Percentiles rank a stretch among this genome's conserved stretches.
These are phyloP conservation scores for Boletus rubescentipes DNA, from an alignment of 768 basidiomycete genomes.

Conservation along the genomic window DNA sequence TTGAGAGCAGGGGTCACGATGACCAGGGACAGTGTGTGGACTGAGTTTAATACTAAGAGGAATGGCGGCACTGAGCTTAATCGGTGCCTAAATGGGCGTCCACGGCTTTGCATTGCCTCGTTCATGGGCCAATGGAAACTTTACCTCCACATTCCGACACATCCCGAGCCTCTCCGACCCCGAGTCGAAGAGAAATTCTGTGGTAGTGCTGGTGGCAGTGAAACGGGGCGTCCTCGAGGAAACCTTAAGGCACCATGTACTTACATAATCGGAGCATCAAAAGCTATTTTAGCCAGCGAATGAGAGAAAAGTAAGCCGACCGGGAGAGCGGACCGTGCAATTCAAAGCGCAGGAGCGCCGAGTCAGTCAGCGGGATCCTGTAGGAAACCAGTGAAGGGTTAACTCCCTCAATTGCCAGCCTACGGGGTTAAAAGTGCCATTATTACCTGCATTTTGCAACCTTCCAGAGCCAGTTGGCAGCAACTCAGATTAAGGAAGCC, in stretches of 20 bases:
- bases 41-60: conserved; percentile 18
- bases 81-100: conserved; percentile 4
- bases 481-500: neutral
- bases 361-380: neutral
- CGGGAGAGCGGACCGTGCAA: neutral
- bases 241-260: conserved; percentile 8
- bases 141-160: conserved; percentile 16
- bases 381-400: neutral
- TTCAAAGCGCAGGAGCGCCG: neutral
- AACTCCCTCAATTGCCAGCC: neutral
- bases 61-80: conserved; percentile 11
- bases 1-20: conserved; percentile 14
- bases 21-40: neutral
- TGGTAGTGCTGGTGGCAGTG: conserved; percentile 21
- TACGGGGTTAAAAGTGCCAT: neutral
- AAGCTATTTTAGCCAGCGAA: neutral
- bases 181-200: conserved; percentile 10
- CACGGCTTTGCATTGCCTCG: conserved; percentile 19
- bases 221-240: conserved; percentile 20
- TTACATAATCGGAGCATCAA: conserved; percentile 6
- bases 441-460: neutral
- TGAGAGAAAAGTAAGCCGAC: neutral
- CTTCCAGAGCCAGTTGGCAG: neutral
- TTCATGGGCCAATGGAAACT: conserved; percentile 17
- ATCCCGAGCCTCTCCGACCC: conserved; percentile 14